Evolutionary conservation across 306 rosid species (phyloP).

Genomic region (Mucuna pruriens): DNA sequence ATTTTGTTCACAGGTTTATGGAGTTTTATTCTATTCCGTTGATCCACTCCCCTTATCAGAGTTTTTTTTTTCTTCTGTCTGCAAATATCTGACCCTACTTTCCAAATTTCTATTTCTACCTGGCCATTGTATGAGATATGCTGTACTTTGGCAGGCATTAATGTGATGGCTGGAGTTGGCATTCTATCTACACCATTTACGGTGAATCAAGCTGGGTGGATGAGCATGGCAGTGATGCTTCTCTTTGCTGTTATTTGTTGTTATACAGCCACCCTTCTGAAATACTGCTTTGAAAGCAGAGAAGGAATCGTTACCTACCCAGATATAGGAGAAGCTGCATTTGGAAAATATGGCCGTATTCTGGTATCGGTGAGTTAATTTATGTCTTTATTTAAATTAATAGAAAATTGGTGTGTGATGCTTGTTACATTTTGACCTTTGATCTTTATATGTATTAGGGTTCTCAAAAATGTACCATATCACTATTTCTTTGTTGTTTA

Average conservation of each 20-base stretch:
- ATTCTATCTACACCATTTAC: constrained; percentile 72
- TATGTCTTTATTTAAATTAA: constrained; percentile 19
- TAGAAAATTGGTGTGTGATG: constrained; percentile 7
- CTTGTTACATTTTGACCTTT: constrained; percentile 28
- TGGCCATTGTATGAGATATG: background rate
- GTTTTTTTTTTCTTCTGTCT: background rate
- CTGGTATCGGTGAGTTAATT: constrained; percentile 65
- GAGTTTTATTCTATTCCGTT: background rate
- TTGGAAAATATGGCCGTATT: constrained; percentile 77
- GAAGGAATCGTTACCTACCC: constrained; percentile 61
- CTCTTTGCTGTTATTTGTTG: constrained; percentile 68
- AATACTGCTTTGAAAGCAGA: constrained; percentile 63
- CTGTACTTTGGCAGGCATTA: constrained; percentile 53
- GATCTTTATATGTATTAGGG: background rate
- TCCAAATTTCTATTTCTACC: background rate
- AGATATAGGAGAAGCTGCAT: constrained; percentile 92
- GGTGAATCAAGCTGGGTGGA: constrained; percentile 79
- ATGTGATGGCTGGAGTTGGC: constrained; percentile 80
- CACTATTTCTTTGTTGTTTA: background rate
- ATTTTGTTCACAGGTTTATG: background rate
- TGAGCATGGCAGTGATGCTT: constrained; percentile 58
- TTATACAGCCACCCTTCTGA: constrained; percentile 77
- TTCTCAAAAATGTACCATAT: background rate
- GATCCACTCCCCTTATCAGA: background rate
- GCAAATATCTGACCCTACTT: background rate